Evolutionary conservation across 139 green algal species (phyloP).

Genomic region (Raphidocelis subcapitata): DNA sequence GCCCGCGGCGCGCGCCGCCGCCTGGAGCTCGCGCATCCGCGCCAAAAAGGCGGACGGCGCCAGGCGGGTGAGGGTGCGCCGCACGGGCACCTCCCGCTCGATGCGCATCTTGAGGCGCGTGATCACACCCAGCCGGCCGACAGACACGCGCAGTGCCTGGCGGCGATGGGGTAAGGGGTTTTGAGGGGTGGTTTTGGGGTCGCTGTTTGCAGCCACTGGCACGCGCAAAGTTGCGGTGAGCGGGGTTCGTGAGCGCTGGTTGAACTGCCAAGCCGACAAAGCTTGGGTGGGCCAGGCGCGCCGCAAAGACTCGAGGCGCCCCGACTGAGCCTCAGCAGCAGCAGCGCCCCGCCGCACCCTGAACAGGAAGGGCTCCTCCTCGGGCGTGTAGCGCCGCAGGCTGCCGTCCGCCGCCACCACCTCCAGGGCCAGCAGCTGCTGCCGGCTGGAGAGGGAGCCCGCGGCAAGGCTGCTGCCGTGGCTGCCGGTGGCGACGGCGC

Average conservation of each 20-base stretch:
- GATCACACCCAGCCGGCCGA: constrained; percentile 60
- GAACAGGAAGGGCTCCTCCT: constrained; percentile 58
- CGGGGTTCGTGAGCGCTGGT: no score
- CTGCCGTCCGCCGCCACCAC: constrained; percentile 33
- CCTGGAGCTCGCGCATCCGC: constrained; percentile 30
- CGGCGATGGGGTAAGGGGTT: no score
- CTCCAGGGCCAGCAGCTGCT: constrained; percentile 13
- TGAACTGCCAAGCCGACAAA: no score
- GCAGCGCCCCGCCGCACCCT: no score
- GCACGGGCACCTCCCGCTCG: constrained; percentile 33
- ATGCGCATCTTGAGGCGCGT: constrained; percentile 46
- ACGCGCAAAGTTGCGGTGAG: no score
- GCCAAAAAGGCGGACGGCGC: constrained; percentile 28
- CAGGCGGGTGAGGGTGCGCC: constrained; percentile 31
- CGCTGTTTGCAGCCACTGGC: no score
- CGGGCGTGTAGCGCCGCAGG: constrained; percentile 44
- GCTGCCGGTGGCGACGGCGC: constrained; percentile 78
- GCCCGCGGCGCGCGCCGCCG: no score
- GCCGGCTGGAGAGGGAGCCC: constrained; percentile 67
- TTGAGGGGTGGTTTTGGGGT: no score
- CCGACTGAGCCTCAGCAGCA: no score
- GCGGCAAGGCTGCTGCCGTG: constrained; percentile 74
- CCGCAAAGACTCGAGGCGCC: no score
- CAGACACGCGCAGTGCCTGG: constrained; percentile 42
- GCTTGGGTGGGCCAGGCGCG: no score